Evolutionary conservation across 1,139 yeast species (phyloP), one percentile per base, ranked within the genome.

Genomic region (Lodderomyces orthopsilosis): DNA sequence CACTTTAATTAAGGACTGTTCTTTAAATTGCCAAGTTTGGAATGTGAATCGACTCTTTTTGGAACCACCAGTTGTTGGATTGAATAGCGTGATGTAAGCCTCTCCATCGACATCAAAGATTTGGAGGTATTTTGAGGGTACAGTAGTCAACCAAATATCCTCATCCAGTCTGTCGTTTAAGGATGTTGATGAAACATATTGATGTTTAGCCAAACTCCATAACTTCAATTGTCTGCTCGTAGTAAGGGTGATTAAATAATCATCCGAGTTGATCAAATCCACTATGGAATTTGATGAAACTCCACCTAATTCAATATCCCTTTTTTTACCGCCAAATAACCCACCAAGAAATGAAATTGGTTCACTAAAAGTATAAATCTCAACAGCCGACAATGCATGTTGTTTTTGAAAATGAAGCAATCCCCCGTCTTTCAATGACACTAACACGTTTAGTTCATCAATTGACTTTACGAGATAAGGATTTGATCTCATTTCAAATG

Each of bases 371-470:
- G 81, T 70, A 28, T 65, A 62, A 3, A 84, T 78, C 34, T 73
- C 75, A 37, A 77, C 66, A 14, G 75, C 75, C 1, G 59, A 60
- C 27, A 74, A 65, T 1, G 62, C 55, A 9, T 17, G 23, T 0
- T 61, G 48, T 57, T 79, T 72, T 49, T 57, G 55, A 61, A 84
- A 62, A 49, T 81, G 79, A 51, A 83, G 59, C 47, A 84, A 56
- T 14, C 86, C 83, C 44, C 96, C 96, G 62, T 89, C 95, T 37
- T 74, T 72, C 43, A 88, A 66, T 1, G 87, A 73, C 0, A 84
- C 77, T 6, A 88, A 59, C 8, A 75, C 61, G 45, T 70, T 68
- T 14, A 58, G 55, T 0, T 66, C 50, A 40, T 75, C 73, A 6
- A 81, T 59, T 0, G 83, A 60, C 44, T 73, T 70, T 46, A 87